phyloP scores from a whole-genome alignment of 2,329 filamentous ascomycete genomes.

The Talaromyces sp. region DNA sequence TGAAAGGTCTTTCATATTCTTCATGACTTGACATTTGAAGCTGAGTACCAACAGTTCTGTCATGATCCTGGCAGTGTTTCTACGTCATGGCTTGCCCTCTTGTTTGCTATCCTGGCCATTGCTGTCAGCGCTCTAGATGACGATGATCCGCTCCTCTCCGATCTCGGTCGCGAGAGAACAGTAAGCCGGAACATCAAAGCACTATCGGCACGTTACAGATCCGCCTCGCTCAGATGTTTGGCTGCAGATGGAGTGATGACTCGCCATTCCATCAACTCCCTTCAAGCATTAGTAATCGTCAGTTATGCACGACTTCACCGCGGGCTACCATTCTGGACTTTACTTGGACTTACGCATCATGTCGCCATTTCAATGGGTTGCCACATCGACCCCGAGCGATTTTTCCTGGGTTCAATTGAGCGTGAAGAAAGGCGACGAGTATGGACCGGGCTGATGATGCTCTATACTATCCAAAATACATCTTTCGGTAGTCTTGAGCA shows the following conservation, averaged over 20 bases:
- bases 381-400: conserved; percentile 44
- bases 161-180: conserved; percentile 41
- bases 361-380: conserved; percentile 47
- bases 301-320: conserved; percentile 43
- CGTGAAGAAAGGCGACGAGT: conserved; percentile 43
- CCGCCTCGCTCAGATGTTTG: conserved; percentile 41
- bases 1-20: conserved; percentile 43
- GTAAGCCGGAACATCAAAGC: conserved; percentile 41
- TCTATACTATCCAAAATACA: conserved; percentile 44
- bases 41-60: conserved; percentile 42
- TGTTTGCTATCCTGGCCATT: conserved; percentile 44
- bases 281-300: conserved; percentile 45
- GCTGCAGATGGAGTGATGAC: conserved; percentile 43
- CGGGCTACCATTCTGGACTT: conserved; percentile 41
- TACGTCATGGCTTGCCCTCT: conserved; percentile 42
- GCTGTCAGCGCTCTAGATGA: conserved; percentile 42
- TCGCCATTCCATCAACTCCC: conserved; percentile 43
- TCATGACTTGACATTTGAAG: conserved; percentile 45
- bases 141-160: conserved; percentile 38
- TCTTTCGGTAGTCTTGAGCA: conserved; percentile 40
- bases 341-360: conserved; percentile 44
- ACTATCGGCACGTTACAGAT: conserved; percentile 41
- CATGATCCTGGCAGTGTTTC: conserved; percentile 39
- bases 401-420: conserved; percentile 38
- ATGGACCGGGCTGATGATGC: conserved; percentile 45